phyloP scores from a whole-genome alignment of 2,329 filamentous ascomycete genomes.

The Aspergillus persii region DNA sequence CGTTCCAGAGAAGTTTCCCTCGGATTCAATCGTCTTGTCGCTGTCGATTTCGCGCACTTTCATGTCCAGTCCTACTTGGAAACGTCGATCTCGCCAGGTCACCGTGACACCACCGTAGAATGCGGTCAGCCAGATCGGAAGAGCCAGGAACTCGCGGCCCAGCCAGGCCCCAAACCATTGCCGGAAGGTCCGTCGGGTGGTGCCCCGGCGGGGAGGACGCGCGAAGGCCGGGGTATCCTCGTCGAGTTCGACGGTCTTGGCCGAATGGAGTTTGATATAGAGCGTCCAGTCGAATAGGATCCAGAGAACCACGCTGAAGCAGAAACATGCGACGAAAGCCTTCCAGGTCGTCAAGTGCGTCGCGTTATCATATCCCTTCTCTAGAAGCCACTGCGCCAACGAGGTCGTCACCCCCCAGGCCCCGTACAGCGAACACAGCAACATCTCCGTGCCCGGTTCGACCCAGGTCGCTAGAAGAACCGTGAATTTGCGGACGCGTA shows the following conservation, averaged over 20 bases:
- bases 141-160: conserved; percentile 74
- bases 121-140: conserved; percentile 89
- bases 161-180: conserved; percentile 83
- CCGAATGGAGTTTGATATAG: conserved; percentile 72
- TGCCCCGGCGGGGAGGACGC: conserved; percentile 45
- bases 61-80: conserved; percentile 81
- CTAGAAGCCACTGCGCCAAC: conserved; percentile 59
- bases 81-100: conserved; percentile 79
- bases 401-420: conserved; percentile 72
- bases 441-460: conserved; percentile 86
- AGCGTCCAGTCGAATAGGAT: conserved; percentile 70
- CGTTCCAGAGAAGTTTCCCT: conserved; percentile 22
- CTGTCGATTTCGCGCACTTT: conserved; percentile 63
- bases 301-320: conserved; percentile 66
- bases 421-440: conserved; percentile 78
- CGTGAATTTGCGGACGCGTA: conserved; percentile 91
- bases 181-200: conserved; percentile 53
- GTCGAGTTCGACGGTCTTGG: conserved; percentile 67
- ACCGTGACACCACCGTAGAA: conserved; percentile 86
- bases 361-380: conserved; percentile 38
- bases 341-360: conserved; percentile 64
- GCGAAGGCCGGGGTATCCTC: conserved; percentile 74
- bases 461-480: conserved; percentile 85
- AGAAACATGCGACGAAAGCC: conserved; percentile 65
- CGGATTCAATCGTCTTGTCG: conserved; percentile 10